Evolutionary conservation across 2,329 filamentous ascomycete species (phyloP).

Genomic region (Boeremia lycopersici): DNA sequence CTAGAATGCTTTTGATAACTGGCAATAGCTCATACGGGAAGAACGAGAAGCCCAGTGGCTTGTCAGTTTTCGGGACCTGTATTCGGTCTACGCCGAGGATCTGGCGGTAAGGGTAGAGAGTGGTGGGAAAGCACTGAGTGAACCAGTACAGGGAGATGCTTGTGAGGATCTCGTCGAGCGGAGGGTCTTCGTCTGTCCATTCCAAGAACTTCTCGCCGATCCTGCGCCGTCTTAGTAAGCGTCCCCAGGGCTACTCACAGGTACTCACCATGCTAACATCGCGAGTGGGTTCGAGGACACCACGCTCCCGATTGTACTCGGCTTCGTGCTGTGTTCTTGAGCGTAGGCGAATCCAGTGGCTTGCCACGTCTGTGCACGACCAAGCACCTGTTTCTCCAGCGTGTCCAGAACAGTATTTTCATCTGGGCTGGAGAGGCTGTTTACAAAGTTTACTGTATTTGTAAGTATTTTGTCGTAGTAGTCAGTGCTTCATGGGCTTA

Average conservation of each 20-base stretch:
- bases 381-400: no score
- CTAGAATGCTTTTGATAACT: slow-evolving; percentile 45
- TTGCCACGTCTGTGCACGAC: not conserved
- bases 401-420: not conserved
- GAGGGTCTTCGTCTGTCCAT: slow-evolving; percentile 56
- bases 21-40: slow-evolving; percentile 52
- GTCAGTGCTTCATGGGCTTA: not conserved
- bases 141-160: slow-evolving; percentile 63
- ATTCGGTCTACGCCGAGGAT: slow-evolving; percentile 1
- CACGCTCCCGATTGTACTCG: not conserved
- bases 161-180: slow-evolving; percentile 55
- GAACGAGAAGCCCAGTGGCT: slow-evolving; percentile 52
- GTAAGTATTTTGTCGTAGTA: not conserved
- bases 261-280: slow-evolving; percentile 58
- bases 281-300: slow-evolving; percentile 58
- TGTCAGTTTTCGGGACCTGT: slow-evolving; percentile 18
- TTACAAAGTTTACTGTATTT: not conserved
- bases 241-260: not conserved
- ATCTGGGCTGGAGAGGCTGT: not conserved
- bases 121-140: slow-evolving; percentile 54
- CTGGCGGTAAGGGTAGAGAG: slow-evolving; percentile 57
- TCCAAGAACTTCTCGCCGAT: slow-evolving; percentile 64
- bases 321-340: not conserved
- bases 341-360: not conserved
- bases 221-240: slow-evolving; percentile 15